These are phyloP conservation scores for Auricularia auricula-judae DNA, from an alignment of 768 basidiomycete genomes.

Conservation along the genomic window DNA sequence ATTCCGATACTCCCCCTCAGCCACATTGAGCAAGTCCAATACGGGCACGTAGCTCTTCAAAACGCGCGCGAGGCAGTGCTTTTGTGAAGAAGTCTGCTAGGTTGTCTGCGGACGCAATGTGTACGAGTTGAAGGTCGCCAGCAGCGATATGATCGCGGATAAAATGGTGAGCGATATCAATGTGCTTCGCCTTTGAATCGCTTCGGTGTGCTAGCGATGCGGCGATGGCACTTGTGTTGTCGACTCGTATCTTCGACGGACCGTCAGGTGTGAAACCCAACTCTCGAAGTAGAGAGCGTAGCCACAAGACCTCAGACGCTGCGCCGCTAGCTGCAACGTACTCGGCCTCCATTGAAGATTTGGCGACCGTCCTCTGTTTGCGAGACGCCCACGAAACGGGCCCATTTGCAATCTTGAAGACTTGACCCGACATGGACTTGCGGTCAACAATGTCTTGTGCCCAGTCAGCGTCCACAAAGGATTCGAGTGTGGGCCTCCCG, in stretches of 20 bases:
- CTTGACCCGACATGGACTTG: too few species aligned
- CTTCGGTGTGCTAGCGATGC: slow-evolving; percentile 17
- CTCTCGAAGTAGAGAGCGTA: neutral
- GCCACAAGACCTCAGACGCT: neutral
- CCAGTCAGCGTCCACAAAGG: slow-evolving; percentile 13
- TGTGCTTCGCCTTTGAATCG: slow-evolving; percentile 27
- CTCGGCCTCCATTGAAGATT: slow-evolving; percentile 16
- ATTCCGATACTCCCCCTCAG: slow-evolving; percentile 8
- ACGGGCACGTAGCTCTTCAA: neutral
- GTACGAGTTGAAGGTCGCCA: slow-evolving; percentile 15
- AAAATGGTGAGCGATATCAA: slow-evolving; percentile 27
- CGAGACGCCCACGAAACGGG: too few species aligned
- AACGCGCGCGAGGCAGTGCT: slow-evolving; percentile 11
- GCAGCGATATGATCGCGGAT: slow-evolving; percentile 21
- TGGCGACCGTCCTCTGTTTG: slow-evolving; percentile 6
- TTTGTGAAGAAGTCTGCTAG: slow-evolving; percentile 33
- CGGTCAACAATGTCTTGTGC: slow-evolving; percentile 4
- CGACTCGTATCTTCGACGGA: slow-evolving; percentile 6
- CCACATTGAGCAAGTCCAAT: neutral
- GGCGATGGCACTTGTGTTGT: slow-evolving; percentile 14
- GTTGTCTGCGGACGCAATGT: slow-evolving; percentile 23
- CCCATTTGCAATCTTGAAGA: too few species aligned
- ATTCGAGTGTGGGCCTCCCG: slow-evolving; percentile 2
- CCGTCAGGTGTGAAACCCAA: neutral
- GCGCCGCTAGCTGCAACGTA: slow-evolving; percentile 12